Percentiles rank a stretch among this genome's conserved stretches.
These are phyloP conservation scores for Alternaria hordeiaustralica DNA, from an alignment of 2,329 filamentous ascomycete genomes.

Conservation along the genomic window DNA sequence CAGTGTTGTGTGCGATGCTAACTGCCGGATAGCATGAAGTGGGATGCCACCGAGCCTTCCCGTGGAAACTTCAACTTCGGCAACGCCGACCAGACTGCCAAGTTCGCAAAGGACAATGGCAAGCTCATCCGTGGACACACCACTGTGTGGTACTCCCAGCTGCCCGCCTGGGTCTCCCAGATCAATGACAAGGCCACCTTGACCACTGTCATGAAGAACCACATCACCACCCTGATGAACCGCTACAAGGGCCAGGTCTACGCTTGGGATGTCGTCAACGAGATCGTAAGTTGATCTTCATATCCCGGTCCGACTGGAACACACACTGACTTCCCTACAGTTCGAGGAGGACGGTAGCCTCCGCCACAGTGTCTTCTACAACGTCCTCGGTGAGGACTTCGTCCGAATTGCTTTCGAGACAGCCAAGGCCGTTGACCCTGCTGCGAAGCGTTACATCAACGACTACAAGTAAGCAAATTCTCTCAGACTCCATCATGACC, in stretches of 20 bases:
- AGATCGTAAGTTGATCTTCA: constrained; percentile 52
- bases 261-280: constrained; percentile 70
- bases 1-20: background rate
- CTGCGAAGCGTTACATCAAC: constrained; percentile 77
- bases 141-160: constrained; percentile 66
- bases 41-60: constrained; percentile 63
- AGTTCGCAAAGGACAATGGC: constrained; percentile 63
- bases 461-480: constrained; percentile 59
- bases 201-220: constrained; percentile 65
- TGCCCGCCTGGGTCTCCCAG: constrained; percentile 63
- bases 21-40: constrained; percentile 65
- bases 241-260: constrained; percentile 70
- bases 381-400: constrained; percentile 73
- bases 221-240: constrained; percentile 64
- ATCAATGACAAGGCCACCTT: constrained; percentile 62
- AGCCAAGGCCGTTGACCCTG: constrained; percentile 70
- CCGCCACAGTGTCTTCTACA: constrained; percentile 68
- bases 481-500: background rate
- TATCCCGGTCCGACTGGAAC: background rate
- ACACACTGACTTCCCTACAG: constrained; percentile 30
- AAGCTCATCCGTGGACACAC: constrained; percentile 70
- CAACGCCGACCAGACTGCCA: constrained; percentile 64
- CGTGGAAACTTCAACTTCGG: constrained; percentile 57
- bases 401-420: constrained; percentile 75
- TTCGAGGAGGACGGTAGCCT: constrained; percentile 67